Evolutionary conservation across 2,329 filamentous ascomycete species (phyloP), one percentile per base, ranked within the genome.

Genomic region (Penicillium psychrosexuale): DNA sequence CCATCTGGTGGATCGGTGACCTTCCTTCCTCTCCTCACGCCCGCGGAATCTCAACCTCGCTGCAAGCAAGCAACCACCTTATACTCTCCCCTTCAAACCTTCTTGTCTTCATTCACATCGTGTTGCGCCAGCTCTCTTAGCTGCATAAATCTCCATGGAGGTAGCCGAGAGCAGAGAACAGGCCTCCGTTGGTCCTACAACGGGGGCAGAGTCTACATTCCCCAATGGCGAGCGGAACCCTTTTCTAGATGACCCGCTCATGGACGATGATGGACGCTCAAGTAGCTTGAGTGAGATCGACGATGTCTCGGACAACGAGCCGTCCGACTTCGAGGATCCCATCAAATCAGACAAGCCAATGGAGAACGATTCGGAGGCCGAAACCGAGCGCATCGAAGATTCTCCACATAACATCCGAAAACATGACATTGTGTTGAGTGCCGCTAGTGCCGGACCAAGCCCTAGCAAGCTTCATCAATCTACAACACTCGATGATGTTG

Each of bases 201-300:
- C 68, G 31, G 69, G 67, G 52, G 61, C 66, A 43, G 70, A 70
- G 44, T 56, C 71, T 50, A 67, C 65, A 37, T 62, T 68, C 56
- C 60, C 70, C 64, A 75, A 75, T 67, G 67, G 69, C 55, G 69
- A 72, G 50, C 65, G 68, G 39, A 67, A 69, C 60, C 60, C 70
- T 47, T 63, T 69, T 38, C 56, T 71, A 24, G 70, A 71, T 56
- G 82, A 83, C 61, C 65, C 68, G 50, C 63, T 75, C 57, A 70
- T 73, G 64, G 85, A 55, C n/a, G 52, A 86, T 66, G 89, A 88
- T 71, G 86, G 85, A 70, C 81, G 89, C 50, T 97, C 92, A 37
- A 97, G 93, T 74, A 94, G 91, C 67, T 81, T 97, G 65, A 97
- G 91, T 77, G 93, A 97, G 66, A 89, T 96, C 53, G 91, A 92